Evolutionary conservation across 202 grass and related monocot species (phyloP), one percentile per base, ranked within the genome.

Genomic region (Musa balbisiana): DNA sequence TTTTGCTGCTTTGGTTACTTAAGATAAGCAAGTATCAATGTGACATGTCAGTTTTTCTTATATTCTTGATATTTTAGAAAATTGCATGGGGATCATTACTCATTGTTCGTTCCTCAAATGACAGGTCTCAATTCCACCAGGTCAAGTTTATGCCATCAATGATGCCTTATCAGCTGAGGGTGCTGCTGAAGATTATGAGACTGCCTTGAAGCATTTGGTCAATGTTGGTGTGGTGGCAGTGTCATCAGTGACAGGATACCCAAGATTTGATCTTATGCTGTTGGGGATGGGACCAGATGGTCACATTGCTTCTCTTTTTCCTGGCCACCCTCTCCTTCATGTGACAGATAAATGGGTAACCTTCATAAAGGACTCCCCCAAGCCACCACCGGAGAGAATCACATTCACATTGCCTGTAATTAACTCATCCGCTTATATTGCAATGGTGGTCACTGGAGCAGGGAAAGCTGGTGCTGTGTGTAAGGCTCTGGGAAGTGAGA

Each of bases 331-430:
- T 51, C 68, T 84, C 27, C 87, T 95, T 0, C 83, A 92, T 14
- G 77, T 90, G 76, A 87, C 87, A 71, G 85, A 90, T 11, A 89
- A 95, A 60, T 99, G 91, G 96, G 73, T 99, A 53, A 99, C 91
- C 65, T 99, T 87, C 87, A 95, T 95, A 76, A 99, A 82, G 6
- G 85, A 99, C 80, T 92, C 91, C 11, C 96, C 96, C 3, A 83
- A 84, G 71, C 85, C 89, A 17, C 96, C 96, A 27, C 96, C 96
- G 0, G 91, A 92, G 66, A 88, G 96, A 80, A 99, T 99, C 58
- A 99, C 96, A 80, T 92, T 99, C 78, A 99, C 96, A n/a, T 72
- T 99, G 17, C 89, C 89, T 0, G 96, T 99, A 0, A 88, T 99
- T 75, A 95, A 99, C 75, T 99, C 96, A 0, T 91, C 96, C 27